Base-by-base conservation (phyloP, 768 basidiomycete species). In the Royoungia palumana region DNA sequence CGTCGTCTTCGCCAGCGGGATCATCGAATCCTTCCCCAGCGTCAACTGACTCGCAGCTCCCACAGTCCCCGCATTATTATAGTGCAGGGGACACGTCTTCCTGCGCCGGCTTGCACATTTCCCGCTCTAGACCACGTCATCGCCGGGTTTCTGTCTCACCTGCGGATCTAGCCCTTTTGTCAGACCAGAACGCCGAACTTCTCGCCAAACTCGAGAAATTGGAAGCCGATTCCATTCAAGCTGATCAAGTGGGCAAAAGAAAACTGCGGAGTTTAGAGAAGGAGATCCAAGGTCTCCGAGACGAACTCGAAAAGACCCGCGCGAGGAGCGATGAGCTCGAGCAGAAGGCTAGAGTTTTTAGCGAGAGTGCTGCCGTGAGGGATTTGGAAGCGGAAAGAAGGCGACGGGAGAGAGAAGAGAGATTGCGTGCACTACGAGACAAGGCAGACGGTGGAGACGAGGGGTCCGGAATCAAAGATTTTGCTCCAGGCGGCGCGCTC, bases 171-270 rank as follows among this genome's bases (percentile, higher is more conserved):
- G 79, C 82, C 3, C 72, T 78, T 7, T 79, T 93, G 36, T 79
- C 87, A 1, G 87, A 89, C 59, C 89, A 94, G 68, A 94, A 94
- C 58, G 81, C 83, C 0, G 89, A 93, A 54, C 81, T 94, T 14
- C 69, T 88, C 5, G 68, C 75, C 21, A 89, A 89, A 55, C 75
- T 94, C 6, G 85, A 91, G 66, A 76, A 77, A 51, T 75, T 94
- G 10, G 87, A 93, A 62, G 65, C 75, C 1, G 89, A 92, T 51
- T 81, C 89, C 14, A 66, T 65, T 11, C 76, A 77, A 37, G 75
- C 84, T 2, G 89, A 93, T 56, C 76, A 77, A 32, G 72, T 76
- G 1, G 88, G 90, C 12, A 77, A 83, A 50, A 77, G 81, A 28
- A 83, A 81, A 56, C 72, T 94, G 17, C 80, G 82, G 37, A 76